Percentiles rank a stretch among this genome's conserved stretches.
Evolutionary conservation across 176 grass and related monocot species (phyloP).

Genomic region (Pharus latifolius): DNA sequence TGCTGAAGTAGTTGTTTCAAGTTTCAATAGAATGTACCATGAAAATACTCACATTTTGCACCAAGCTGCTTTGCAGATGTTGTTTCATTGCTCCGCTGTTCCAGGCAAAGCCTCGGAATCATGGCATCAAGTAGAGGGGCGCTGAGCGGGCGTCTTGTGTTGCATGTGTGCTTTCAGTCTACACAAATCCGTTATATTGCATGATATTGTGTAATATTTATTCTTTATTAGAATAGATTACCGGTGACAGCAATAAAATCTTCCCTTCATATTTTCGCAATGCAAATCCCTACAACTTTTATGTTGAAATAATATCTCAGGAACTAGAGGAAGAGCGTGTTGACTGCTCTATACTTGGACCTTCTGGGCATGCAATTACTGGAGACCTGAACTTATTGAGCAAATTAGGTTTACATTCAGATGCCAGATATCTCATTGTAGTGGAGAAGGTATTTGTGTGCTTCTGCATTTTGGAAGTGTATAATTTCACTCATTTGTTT

Average conservation of each 20-base stretch:
- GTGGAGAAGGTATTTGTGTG: slow-evolving; percentile 69
- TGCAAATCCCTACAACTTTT: not conserved
- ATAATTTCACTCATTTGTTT: not conserved
- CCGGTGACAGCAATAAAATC: not conserved
- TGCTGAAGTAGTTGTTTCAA: not conserved
- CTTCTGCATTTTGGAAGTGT: not conserved
- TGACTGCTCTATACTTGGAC: slow-evolving; percentile 77
- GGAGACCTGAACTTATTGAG: slow-evolving; percentile 62
- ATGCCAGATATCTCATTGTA: slow-evolving; percentile 71
- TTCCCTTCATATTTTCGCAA: not conserved
- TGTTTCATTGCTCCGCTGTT: slow-evolving; percentile 73
- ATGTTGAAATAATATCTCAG: slow-evolving; percentile 29
- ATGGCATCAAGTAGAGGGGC: slow-evolving; percentile 87
- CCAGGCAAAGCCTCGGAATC: slow-evolving; percentile 84
- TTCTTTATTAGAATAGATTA: not conserved
- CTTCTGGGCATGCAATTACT: slow-evolving; percentile 66
- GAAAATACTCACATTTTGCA: not conserved
- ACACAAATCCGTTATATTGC: not conserved
- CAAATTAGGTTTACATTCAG: slow-evolving; percentile 60
- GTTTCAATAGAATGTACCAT: not conserved
- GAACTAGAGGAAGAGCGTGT: slow-evolving; percentile 43
- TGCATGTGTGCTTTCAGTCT: slow-evolving; percentile 39
- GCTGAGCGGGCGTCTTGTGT: slow-evolving; percentile 54
- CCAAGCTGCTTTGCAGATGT: slow-evolving; percentile 46
- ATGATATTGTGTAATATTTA: not conserved